Conservation (phyloP, 148 eudicot species). For the Selenicereus undatus region DNA sequence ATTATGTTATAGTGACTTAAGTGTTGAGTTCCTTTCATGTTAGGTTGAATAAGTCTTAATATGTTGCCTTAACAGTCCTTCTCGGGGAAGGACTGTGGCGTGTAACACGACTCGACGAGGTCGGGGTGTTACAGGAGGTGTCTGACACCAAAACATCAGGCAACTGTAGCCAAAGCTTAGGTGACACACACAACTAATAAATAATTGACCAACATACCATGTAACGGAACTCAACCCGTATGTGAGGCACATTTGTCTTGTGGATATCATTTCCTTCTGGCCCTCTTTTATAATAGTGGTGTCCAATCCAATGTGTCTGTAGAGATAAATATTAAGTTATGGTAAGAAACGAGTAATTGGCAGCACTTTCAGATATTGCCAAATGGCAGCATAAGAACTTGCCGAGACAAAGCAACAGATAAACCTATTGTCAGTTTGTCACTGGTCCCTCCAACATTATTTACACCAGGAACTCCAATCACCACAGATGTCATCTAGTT, state of each 20-base stretch:
- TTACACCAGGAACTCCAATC: background rate
- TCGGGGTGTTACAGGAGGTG: too few species aligned
- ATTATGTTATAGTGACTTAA: too few species aligned
- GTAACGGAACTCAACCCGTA: conserved; percentile 88
- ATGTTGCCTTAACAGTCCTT: too few species aligned
- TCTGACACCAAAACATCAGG: background rate
- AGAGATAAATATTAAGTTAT: conserved; percentile 1
- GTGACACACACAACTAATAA: background rate
- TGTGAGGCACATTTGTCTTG: conserved; percentile 94
- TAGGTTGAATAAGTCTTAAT: too few species aligned
- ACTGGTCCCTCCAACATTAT: background rate
- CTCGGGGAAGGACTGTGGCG: too few species aligned
- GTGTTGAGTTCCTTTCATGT: too few species aligned
- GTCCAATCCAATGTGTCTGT: conserved; percentile 94
- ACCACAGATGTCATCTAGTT: background rate
- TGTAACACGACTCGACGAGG: too few species aligned
- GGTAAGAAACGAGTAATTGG: background rate
- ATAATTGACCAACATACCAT: conserved; percentile 48
- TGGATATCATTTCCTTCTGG: conserved; percentile 95
- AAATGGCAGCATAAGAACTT: background rate
- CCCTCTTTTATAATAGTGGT: conserved; percentile 74
- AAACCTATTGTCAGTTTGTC: background rate
- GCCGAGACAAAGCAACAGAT: background rate
- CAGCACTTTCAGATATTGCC: background rate
- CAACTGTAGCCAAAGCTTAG: background rate